These are phyloP conservation scores for Yamadazyma epiphylla DNA, from an alignment of 1,139 yeast genomes.

Conservation along the genomic window DNA sequence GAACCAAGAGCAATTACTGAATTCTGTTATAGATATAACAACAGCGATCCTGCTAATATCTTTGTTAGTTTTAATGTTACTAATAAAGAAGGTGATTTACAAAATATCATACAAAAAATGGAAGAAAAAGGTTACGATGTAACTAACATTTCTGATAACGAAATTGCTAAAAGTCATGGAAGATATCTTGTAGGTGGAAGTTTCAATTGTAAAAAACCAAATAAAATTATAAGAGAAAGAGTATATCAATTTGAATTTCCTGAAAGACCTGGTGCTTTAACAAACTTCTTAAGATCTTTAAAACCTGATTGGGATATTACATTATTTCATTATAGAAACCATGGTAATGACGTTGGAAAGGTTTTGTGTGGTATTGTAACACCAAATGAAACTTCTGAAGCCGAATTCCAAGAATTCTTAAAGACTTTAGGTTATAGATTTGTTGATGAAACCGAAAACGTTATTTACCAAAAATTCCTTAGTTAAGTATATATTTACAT, in stretches of 20 bases:
- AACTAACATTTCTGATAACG: constrained; percentile 83
- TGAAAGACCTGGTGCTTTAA: constrained; percentile 92
- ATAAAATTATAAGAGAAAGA: constrained; percentile 61
- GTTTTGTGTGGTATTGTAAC: constrained; percentile 86
- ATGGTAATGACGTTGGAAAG: constrained; percentile 92
- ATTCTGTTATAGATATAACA: constrained; percentile 77
- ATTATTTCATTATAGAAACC: constrained; percentile 92
- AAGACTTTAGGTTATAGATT: constrained; percentile 70
- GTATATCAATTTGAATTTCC: constrained; percentile 90
- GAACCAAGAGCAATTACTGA: constrained; percentile 91
- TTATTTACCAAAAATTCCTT: constrained; percentile 76
- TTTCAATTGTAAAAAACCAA: constrained; percentile 15
- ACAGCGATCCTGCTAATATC: constrained; percentile 62
- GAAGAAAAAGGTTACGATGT: constrained; percentile 55
- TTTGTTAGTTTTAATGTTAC: constrained; percentile 84
- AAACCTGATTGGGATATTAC: constrained; percentile 87
- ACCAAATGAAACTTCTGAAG: constrained; percentile 64
- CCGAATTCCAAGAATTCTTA: constrained; percentile 64
- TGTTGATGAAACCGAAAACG: constrained; percentile 78
- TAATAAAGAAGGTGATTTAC: constrained; percentile 58
- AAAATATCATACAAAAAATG: constrained; percentile 37
- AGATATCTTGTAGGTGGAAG: constrained; percentile 91
- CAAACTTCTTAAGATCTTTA: constrained; percentile 68
- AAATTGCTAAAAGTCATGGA: constrained; percentile 93
- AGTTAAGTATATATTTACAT: constrained; percentile 10